Evolutionary conservation across 2,329 filamentous ascomycete species (phyloP).

Genomic region (Arthroderma sp.): DNA sequence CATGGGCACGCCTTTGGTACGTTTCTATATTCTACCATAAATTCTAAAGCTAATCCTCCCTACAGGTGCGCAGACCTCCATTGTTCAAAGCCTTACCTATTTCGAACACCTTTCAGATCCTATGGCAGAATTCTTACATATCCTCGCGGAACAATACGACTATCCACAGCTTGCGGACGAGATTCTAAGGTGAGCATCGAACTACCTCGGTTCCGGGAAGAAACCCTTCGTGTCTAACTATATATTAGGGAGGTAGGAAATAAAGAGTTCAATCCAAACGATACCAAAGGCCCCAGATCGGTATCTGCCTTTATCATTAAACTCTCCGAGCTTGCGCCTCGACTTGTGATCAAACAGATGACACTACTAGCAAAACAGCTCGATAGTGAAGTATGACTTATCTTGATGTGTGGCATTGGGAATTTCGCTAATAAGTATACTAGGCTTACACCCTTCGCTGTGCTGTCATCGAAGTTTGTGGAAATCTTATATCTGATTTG

Average conservation of each 20-base stretch:
- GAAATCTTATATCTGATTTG: constrained; percentile 82
- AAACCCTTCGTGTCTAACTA: constrained; percentile 13
- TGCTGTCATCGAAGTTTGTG: constrained; percentile 90
- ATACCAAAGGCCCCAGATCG: constrained; percentile 88
- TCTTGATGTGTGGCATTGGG: background rate
- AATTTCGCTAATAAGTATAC: constrained; percentile 2
- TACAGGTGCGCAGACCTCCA: constrained; percentile 84
- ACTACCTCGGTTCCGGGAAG: background rate
- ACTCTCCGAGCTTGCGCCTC: constrained; percentile 80
- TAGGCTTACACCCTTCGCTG: constrained; percentile 86
- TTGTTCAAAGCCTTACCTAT: constrained; percentile 94
- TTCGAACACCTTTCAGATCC: constrained; percentile 98
- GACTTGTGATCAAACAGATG: constrained; percentile 94
- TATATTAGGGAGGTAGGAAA: constrained; percentile 67
- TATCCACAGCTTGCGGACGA: constrained; percentile 92
- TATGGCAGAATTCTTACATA: constrained; percentile 97
- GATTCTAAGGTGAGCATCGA: constrained; percentile 50
- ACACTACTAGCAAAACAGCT: constrained; percentile 86
- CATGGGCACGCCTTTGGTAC: constrained; percentile 91
- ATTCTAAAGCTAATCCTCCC: constrained; percentile 20
- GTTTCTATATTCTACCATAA: background rate
- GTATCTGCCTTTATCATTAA: constrained; percentile 89
- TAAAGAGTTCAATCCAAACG: constrained; percentile 96
- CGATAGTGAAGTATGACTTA: constrained; percentile 65
- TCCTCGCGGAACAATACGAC: constrained; percentile 92